Evolutionary conservation across 441 rosid genomes (phyloP).

Genomic region (Adansonia grandidieri): DNA sequence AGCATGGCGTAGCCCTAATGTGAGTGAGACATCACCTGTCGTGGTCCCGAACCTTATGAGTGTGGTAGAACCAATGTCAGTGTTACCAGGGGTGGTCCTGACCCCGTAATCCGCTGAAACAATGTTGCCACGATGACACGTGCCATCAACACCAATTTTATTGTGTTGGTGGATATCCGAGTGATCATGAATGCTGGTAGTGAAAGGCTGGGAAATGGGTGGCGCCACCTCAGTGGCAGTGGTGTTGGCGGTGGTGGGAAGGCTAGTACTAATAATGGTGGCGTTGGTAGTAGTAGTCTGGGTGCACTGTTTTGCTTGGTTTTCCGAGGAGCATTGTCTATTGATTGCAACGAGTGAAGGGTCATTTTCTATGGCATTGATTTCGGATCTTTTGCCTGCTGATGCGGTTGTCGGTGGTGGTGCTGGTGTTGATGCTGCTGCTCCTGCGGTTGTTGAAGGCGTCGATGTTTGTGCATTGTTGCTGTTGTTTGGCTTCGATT

Average conservation of each 20-base stretch:
- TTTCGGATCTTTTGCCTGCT: conserved; percentile 62
- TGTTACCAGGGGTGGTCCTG: conserved; percentile 42
- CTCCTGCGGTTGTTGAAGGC: conserved; percentile 38
- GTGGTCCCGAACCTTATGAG: conserved; percentile 75
- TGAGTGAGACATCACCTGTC: conserved; percentile 92
- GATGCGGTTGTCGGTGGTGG: conserved; percentile 29
- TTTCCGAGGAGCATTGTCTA: conserved; percentile 51
- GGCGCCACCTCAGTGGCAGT: conserved; percentile 28
- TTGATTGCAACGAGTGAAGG: conserved; percentile 55
- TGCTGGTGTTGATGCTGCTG: conserved; percentile 31
- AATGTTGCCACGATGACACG: conserved; percentile 42
- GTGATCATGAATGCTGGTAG: conserved; percentile 28
- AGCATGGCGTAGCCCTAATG: conserved; percentile 91
- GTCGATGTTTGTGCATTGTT: conserved; percentile 63
- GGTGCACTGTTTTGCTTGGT: conserved; percentile 41
- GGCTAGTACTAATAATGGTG: neutral
- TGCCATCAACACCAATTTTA: conserved; percentile 34
- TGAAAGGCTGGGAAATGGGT: conserved; percentile 35
- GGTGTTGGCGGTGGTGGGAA: conserved; percentile 11
- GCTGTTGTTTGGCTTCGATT: conserved; percentile 34
- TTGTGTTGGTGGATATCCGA: conserved; percentile 1
- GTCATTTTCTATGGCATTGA: conserved; percentile 66
- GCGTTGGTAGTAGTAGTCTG: conserved; percentile 23
- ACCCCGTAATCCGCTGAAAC: conserved; percentile 44
- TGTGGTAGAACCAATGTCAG: conserved; percentile 41